A percentile compares a stretch with the other conserved stretches of the same genome.
Conservation (phyloP, 257 asterid genomes). For the Solanum pinnatisectum region DNA sequence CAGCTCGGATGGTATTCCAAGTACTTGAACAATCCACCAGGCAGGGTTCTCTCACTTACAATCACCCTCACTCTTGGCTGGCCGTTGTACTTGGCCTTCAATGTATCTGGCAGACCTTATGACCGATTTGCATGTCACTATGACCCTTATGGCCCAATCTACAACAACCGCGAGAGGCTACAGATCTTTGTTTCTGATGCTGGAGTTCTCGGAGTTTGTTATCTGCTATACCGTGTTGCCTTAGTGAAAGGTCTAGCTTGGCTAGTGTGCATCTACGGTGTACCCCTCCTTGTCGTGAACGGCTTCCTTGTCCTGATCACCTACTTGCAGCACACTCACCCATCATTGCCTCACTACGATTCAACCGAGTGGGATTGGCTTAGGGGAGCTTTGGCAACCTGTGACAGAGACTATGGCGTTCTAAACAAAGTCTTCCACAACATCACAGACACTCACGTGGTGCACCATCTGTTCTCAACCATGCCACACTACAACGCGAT, state of each 20-base stretch:
- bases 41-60: constrained; percentile 30
- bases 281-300: constrained; percentile 42
- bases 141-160: constrained; percentile 55
- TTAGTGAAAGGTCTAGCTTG: constrained; percentile 37
- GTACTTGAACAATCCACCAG: constrained; percentile 62
- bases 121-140: constrained; percentile 58
- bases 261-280: constrained; percentile 41
- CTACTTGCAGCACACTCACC: constrained; percentile 63
- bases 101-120: constrained; percentile 58
- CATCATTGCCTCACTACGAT: constrained; percentile 57
- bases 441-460: constrained; percentile 61
- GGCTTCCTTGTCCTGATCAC: constrained; percentile 59
- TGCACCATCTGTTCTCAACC: constrained; percentile 59
- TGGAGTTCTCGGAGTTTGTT: constrained; percentile 29
- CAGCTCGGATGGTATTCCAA: constrained; percentile 36
- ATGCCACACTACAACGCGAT: constrained; percentile 71
- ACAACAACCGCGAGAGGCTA: constrained; percentile 50
- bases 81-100: constrained; percentile 59
- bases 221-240: constrained; percentile 30
- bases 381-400: constrained; percentile 65
- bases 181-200: constrained; percentile 54
- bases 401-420: constrained; percentile 55
- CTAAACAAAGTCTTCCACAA: constrained; percentile 59
- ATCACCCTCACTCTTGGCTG: constrained; percentile 55
- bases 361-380: constrained; percentile 75